These are phyloP conservation scores for Sphaerulina vaccinii DNA, from an alignment of 2,329 filamentous ascomycete genomes.

Conservation along the genomic window DNA sequence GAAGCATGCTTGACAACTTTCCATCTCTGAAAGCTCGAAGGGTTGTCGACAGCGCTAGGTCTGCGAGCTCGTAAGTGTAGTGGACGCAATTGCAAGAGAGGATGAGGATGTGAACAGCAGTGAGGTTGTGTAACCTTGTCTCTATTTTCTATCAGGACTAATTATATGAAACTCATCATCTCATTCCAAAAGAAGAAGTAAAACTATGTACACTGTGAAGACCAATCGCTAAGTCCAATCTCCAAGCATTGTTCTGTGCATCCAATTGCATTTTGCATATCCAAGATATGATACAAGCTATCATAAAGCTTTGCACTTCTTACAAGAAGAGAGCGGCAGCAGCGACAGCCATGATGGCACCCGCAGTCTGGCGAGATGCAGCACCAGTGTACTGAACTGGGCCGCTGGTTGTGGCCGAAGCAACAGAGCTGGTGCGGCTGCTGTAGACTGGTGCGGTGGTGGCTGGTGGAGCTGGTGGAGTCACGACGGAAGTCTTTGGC, in stretches of 20 bases:
- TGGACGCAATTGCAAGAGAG: too few relatives aligned
- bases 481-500: not conserved
- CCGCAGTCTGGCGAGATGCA: conserved; percentile 10
- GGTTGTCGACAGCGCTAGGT: too few relatives aligned
- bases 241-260: conserved; percentile 4
- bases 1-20: too few relatives aligned
- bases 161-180: not conserved
- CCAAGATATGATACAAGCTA: not conserved
- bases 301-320: not conserved
- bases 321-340: conserved; percentile 17
- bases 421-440: not conserved
- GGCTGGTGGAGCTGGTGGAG: not conserved
- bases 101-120: not conserved
- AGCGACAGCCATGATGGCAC: conserved; percentile 11
- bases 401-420: not conserved
- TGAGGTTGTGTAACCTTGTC: not conserved
- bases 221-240: not conserved
- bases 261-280: not conserved
- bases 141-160: not conserved
- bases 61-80: too few relatives aligned
- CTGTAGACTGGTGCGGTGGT: not conserved
- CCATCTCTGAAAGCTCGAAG: too few relatives aligned
- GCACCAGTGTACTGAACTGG: conserved; percentile 17
- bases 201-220: not conserved
- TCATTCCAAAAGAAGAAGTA: not conserved